A percentile compares a stretch with the other conserved stretches of the same genome.
Evolutionary conservation across 2,329 filamentous ascomycete species (phyloP).

Genomic region (Fusarium bulbicola): DNA sequence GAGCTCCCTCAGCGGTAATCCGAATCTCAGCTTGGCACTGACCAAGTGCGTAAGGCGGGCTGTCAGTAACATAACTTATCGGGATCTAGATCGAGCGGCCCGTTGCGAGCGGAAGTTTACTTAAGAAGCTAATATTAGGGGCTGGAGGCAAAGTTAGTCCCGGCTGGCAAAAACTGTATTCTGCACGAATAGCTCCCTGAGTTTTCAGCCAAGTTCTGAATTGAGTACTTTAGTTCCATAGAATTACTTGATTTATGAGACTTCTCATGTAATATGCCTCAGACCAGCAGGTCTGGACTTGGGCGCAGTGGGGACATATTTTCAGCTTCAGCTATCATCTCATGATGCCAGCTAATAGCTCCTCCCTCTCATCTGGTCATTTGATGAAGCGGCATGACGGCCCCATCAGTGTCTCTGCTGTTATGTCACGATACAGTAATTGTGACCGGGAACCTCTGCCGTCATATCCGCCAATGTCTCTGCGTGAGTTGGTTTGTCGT

Average conservation of each 20-base stretch:
- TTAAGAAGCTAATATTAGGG: not conserved
- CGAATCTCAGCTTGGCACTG: not conserved
- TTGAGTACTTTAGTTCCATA: accelerated
- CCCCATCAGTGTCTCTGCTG: accelerated
- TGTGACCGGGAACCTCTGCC: not conserved
- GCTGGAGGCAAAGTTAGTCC: not conserved
- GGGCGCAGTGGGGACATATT: not conserved
- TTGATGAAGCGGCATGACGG: not conserved
- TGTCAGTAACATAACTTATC: not conserved
- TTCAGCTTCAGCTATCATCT: not conserved
- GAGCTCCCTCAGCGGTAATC: not conserved
- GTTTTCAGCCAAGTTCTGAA: no score
- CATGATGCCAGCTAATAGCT: no score
- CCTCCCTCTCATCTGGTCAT: no score
- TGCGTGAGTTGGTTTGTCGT: not conserved
- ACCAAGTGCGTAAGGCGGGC: not conserved
- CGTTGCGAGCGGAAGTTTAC: not conserved
- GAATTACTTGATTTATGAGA: no score
- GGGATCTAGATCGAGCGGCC: constrained; percentile 11
- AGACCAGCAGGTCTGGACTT: not conserved
- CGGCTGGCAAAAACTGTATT: not conserved
- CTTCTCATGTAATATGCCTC: not conserved
- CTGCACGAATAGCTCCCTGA: not conserved
- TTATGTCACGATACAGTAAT: no score
- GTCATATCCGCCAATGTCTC: not conserved